Evolutionary conservation across 192 early-diverging fungal species (phyloP).

Genomic region (Backusella psychrophila): DNA sequence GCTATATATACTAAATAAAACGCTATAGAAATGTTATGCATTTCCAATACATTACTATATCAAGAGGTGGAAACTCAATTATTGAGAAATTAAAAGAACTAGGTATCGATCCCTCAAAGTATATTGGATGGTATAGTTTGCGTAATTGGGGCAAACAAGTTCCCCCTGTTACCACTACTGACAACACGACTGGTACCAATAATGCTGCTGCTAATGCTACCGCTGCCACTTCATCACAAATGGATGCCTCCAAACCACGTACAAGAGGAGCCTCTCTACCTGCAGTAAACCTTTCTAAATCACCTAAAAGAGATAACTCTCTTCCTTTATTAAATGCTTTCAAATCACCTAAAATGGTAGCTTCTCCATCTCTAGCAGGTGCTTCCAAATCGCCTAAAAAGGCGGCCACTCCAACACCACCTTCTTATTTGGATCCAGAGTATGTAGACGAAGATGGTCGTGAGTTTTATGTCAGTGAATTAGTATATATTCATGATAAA

Average conservation of each 20-base stretch:
- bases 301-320: neutral
- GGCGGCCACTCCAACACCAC: neutral
- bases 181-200: neutral
- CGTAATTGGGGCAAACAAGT: slow-evolving; percentile 61
- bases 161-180: neutral
- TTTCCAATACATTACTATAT: slow-evolving; percentile 78
- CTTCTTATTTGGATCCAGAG: slow-evolving; percentile 58
- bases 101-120: slow-evolving; percentile 58
- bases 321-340: neutral
- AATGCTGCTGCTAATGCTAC: neutral
- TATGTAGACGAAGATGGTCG: slow-evolving; percentile 32
- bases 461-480: slow-evolving; percentile 39
- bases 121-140: slow-evolving; percentile 73
- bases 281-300: neutral
- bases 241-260: neutral
- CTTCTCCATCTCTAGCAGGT: neutral
- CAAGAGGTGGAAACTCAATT: slow-evolving; percentile 71
- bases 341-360: neutral
- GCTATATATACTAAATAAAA: neutral
- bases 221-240: neutral
- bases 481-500: slow-evolving; percentile 70
- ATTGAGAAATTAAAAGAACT: slow-evolving; percentile 53
- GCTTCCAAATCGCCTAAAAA: neutral
- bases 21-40: slow-evolving; percentile 62
- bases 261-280: neutral